Evolutionary conservation across 2,329 filamentous ascomycete genomes (phyloP).

Genomic region (Albophoma yamanashiensis): DNA sequence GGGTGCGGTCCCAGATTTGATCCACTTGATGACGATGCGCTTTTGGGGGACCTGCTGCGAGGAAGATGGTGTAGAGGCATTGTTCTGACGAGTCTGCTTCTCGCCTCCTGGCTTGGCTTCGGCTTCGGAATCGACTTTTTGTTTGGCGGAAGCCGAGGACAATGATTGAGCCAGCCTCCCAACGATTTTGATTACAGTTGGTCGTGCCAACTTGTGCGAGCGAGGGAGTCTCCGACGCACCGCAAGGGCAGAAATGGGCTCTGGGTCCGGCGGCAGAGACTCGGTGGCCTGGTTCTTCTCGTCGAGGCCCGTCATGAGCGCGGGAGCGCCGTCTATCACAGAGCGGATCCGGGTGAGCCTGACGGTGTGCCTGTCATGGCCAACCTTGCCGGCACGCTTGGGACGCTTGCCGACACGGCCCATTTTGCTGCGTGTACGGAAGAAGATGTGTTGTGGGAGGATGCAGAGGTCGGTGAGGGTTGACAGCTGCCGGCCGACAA

Average conservation of each 20-base stretch:
- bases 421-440: not conserved
- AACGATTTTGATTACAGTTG: not conserved
- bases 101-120: not conserved
- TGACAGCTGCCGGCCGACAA: not conserved
- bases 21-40: not conserved
- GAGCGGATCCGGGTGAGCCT: not conserved
- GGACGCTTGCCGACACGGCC: not conserved
- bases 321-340: not conserved
- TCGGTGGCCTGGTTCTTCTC: not conserved
- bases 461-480: not conserved
- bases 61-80: not conserved
- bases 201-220: not conserved
- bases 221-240: not conserved
- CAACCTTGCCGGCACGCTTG: not conserved
- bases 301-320: not conserved
- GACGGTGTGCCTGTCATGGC: not conserved
- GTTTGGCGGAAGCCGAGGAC: not conserved
- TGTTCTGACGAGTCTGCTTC: not conserved
- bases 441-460: not conserved
- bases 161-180: not conserved
- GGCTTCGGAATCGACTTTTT: not conserved
- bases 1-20: not conserved
- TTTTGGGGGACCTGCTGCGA: not conserved
- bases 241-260: not conserved
- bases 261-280: not conserved